Evolutionary conservation across 192 early-diverging fungal species (phyloP).

Genomic region (Umbelopsis ramanniana): DNA sequence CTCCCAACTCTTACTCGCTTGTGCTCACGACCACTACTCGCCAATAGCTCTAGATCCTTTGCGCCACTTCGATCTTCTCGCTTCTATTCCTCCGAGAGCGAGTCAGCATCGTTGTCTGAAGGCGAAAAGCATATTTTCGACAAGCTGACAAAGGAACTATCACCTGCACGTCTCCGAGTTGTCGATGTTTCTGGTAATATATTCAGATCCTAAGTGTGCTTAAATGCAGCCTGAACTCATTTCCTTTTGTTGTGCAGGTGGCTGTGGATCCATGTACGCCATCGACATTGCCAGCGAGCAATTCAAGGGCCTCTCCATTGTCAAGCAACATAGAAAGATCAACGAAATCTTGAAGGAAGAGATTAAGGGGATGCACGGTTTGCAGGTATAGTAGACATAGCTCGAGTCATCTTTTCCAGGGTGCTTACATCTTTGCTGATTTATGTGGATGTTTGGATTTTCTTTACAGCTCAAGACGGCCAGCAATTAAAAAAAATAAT

Average conservation of each 20-base stretch:
- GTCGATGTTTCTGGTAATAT: conserved; percentile 80
- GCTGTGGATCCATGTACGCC: conserved; percentile 98
- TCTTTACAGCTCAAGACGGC: conserved; percentile 31
- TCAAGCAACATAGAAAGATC: conserved; percentile 93
- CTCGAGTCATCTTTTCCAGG: background rate
- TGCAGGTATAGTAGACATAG: conserved; percentile 48
- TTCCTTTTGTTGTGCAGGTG: conserved; percentile 56
- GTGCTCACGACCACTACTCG: background rate
- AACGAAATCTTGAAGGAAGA: conserved; percentile 87
- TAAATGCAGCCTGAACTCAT: background rate
- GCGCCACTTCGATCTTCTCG: background rate
- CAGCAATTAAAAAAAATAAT: conserved; percentile 20
- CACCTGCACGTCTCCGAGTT: conserved; percentile 73
- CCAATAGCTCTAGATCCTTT: background rate
- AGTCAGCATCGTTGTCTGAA: conserved; percentile 38
- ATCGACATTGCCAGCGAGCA: conserved; percentile 80
- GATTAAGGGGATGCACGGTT: conserved; percentile 93
- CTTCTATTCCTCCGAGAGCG: conserved; percentile 9
- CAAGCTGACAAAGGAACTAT: conserved; percentile 71
- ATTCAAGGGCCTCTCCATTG: conserved; percentile 77
- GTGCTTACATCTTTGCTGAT: background rate
- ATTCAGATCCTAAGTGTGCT: background rate
- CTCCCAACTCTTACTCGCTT: background rate
- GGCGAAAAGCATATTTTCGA: conserved; percentile 80
- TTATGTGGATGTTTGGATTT: background rate